Base-by-base conservation (phyloP, 1,284 basidiomycete species). In the Lentinula novae-zelandiae region DNA sequence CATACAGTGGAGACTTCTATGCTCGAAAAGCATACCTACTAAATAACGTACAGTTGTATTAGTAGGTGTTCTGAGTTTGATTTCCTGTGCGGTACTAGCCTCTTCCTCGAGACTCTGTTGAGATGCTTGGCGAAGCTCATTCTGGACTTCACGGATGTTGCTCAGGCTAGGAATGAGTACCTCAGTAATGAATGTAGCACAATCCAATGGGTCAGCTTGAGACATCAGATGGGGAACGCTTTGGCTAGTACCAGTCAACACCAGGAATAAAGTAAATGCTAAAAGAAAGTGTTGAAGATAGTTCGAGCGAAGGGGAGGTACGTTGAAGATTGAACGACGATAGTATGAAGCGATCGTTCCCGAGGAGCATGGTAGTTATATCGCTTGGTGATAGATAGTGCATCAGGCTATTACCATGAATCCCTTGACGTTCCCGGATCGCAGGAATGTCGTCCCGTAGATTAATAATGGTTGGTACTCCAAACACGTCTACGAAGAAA, bases 21-120 rank as follows among this genome's bases (percentile, higher is more conserved):
- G 82, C 55, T 68, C 67, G 61, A 85, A 81, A n/a, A 80, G 67
- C 72, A 81, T 76, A 3, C 84, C 84, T 44, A 82, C 81, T 63
- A 81, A 83, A 66, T 77, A 75, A 66, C 72, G 69, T 5, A 83
- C 70, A 7, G 62, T 65, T 13, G 31, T 27, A 27, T 27, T 57
- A 10, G 56, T 57, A 10, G 56, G 36, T 15, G 68, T 72, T 31
- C 76, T 75, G 33, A 64, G 60, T 44, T 65, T 67, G 10, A 72
- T 66, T 17, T 68, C 64, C 9, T 62, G 40, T 20, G 72, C 73
- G 0, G 67, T 64, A 38, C 73, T 66, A 27, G 72, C 70, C 59
- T 80, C 76, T 2, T 66, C 61, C 48, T 72, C 70, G 13, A 78
- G 63, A 3, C 69, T 63, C 49, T 64, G 64, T 54, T 66, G 65